phyloP scores from a whole-genome alignment of 805 yeast species.

The Candida golubevii region DNA sequence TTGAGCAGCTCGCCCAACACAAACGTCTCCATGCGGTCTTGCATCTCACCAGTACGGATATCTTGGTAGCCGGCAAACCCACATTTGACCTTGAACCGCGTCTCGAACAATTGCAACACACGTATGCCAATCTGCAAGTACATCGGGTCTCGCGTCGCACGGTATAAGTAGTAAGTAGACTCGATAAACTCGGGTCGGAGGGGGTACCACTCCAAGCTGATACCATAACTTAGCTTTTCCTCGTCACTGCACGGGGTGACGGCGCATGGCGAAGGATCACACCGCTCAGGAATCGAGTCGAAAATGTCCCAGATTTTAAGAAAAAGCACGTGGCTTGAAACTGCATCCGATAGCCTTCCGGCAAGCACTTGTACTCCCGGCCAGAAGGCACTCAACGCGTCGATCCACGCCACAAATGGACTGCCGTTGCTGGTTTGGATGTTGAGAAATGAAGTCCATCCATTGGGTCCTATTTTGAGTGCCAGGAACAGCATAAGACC shows the following conservation, averaged over 20 bases:
- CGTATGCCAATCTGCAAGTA: slow-evolving; percentile 72
- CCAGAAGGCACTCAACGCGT: slow-evolving; percentile 82
- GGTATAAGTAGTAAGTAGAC: slow-evolving; percentile 75
- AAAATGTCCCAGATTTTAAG: slow-evolving; percentile 76
- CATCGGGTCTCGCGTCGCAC: slow-evolving; percentile 84
- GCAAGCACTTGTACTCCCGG: slow-evolving; percentile 78
- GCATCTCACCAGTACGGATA: slow-evolving; percentile 54
- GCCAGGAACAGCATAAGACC: slow-evolving; percentile 48
- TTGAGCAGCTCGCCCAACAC: slow-evolving; percentile 84
- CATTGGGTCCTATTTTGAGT: slow-evolving; percentile 8
- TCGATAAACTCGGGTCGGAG: slow-evolving; percentile 89
- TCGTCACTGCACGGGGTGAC: not conserved
- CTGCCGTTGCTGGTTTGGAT: slow-evolving; percentile 52
- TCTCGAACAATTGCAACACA: slow-evolving; percentile 51
- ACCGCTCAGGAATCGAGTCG: slow-evolving; percentile 85
- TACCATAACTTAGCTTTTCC: slow-evolving; percentile 17
- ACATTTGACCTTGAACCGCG: slow-evolving; percentile 55
- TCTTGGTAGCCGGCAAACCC: slow-evolving; percentile 81
- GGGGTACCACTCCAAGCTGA: slow-evolving; percentile 85
- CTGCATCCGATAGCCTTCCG: slow-evolving; percentile 70
- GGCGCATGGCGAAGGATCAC: slow-evolving; percentile 42
- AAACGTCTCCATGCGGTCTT: slow-evolving; percentile 89
- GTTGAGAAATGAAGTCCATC: slow-evolving; percentile 48
- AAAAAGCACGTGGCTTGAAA: slow-evolving; percentile 54
- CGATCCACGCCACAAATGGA: slow-evolving; percentile 65